Conservation (phyloP, 306 rosid species). For the Alnus glutinosa region DNA sequence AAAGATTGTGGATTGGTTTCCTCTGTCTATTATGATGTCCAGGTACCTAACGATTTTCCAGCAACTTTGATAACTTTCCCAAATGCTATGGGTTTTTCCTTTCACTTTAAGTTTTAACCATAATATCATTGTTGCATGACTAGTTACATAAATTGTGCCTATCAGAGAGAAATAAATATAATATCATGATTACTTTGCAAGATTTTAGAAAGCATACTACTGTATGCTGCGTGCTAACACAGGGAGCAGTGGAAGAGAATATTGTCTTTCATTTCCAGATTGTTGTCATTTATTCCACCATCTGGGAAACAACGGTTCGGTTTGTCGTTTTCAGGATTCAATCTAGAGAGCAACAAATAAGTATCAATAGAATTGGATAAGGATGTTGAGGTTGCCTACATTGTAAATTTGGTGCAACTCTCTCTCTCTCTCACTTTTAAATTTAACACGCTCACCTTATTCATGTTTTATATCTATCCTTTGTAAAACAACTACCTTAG, state of each 20-base stretch:
- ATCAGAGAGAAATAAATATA: not conserved
- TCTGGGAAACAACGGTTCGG: not conserved
- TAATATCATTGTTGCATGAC: not conserved
- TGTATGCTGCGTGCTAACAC: not conserved
- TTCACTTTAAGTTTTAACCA: not conserved
- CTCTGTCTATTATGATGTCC: not conserved
- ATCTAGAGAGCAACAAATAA: not conserved
- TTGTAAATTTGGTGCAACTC: not conserved
- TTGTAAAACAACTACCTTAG: not conserved
- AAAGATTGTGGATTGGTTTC: not conserved
- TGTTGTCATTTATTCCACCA: slow-evolving; percentile 3
- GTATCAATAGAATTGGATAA: slow-evolving; percentile 18
- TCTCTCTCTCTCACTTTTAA: not conserved
- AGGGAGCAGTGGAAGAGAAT: not conserved
- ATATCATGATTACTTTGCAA: not conserved
- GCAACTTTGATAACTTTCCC: not conserved
- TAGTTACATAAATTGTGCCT: not conserved
- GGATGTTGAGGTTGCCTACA: slow-evolving; percentile 11
- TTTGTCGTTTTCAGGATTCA: slow-evolving; percentile 17
- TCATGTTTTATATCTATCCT: not conserved
- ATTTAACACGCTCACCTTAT: not conserved
- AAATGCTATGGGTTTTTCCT: not conserved
- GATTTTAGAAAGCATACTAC: not conserved
- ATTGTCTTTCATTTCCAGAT: slow-evolving; percentile 7
- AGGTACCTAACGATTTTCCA: not conserved